These are phyloP conservation scores for Neopestalotiopsis sp. DNA, from an alignment of 2,329 filamentous ascomycete genomes.

Conservation along the genomic window DNA sequence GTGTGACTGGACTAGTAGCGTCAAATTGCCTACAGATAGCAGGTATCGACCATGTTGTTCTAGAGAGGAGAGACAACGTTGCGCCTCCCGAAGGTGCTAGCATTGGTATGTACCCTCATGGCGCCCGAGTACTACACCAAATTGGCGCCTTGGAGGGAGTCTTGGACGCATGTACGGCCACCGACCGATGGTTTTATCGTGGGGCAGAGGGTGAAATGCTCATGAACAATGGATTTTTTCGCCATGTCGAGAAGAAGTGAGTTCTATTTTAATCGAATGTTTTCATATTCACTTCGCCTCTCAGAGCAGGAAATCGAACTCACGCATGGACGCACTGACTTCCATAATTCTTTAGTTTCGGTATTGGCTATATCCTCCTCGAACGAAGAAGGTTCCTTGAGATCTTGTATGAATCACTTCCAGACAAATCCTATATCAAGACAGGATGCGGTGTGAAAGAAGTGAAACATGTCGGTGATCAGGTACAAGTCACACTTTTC, in stretches of 20 bases:
- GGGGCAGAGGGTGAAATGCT: constrained; percentile 11
- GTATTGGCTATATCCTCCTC: no score
- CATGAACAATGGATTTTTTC: constrained; percentile 15
- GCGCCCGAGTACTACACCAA: constrained; percentile 21
- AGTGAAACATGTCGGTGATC: constrained; percentile 5
- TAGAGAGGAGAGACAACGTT: constrained; percentile 19
- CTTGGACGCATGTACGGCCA: constrained; percentile 2
- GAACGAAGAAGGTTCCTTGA: no score
- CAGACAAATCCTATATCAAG: constrained; percentile 14
- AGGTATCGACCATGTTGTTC: constrained; percentile 25
- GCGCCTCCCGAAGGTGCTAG: constrained; percentile 23
- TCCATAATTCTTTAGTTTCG: no score
- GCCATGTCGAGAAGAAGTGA: constrained; percentile 14
- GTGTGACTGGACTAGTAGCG: constrained; percentile 21
- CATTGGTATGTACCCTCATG: constrained; percentile 23
- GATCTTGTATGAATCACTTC: not conserved
- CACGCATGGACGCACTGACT: no score
- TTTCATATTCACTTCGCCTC: not conserved
- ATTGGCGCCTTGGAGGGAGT: constrained; percentile 9
- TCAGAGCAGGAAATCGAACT: not conserved
- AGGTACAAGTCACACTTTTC: constrained; percentile 22
- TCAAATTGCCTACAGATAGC: constrained; percentile 23
- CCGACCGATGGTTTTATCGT: constrained; percentile 4
- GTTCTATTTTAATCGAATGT: not conserved
- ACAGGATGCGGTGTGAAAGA: constrained; percentile 13